A percentile compares a stretch with the other conserved stretches of the same genome.
Conservation (phyloP, 2,329 filamentous ascomycete species). For the Apiospora aurea region DNA sequence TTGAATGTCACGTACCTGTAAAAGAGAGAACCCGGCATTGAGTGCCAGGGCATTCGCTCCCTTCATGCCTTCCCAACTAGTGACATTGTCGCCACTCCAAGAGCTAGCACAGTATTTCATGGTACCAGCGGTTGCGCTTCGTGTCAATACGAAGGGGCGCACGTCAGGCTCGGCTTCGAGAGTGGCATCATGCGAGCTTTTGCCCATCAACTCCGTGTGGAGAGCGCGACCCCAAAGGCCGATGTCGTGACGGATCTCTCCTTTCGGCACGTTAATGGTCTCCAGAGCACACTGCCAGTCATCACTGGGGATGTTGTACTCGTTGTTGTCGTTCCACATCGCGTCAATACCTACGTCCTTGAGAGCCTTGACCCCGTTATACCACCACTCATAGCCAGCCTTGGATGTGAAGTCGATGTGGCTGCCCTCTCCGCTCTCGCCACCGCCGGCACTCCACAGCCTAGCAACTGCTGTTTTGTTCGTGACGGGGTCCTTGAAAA, state of each 20-base stretch:
- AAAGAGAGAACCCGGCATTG: slow-evolving; percentile 70
- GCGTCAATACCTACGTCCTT: slow-evolving; percentile 71
- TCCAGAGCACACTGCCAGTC: slow-evolving; percentile 69
- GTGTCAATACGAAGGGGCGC: slow-evolving; percentile 72
- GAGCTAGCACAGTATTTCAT: slow-evolving; percentile 74
- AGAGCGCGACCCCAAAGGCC: slow-evolving; percentile 74
- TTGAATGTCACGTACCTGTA: slow-evolving; percentile 55
- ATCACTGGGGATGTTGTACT: slow-evolving; percentile 73
- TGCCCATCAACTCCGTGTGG: slow-evolving; percentile 75
- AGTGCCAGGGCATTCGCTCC: slow-evolving; percentile 74
- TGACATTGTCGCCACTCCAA: slow-evolving; percentile 79
- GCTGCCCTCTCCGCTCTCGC: slow-evolving; percentile 72
- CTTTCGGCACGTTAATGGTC: slow-evolving; percentile 46
- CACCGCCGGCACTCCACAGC: slow-evolving; percentile 76
- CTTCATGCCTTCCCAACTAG: slow-evolving; percentile 76
- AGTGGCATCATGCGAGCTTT: slow-evolving; percentile 73
- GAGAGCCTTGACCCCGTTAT: slow-evolving; percentile 68
- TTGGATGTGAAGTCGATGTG: slow-evolving; percentile 77
- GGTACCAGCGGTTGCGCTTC: slow-evolving; percentile 74
- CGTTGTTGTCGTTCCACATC: slow-evolving; percentile 84
- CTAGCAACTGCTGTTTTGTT: slow-evolving; percentile 62
- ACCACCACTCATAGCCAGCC: slow-evolving; percentile 75
- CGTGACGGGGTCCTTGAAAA: slow-evolving; percentile 68
- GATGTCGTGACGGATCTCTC: slow-evolving; percentile 54
- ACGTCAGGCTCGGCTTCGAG: slow-evolving; percentile 63